Evolutionary conservation across 2,329 filamentous ascomycete genomes (phyloP), one percentile per base, ranked within the genome.

Genomic region (Aspergillus sp.): DNA sequence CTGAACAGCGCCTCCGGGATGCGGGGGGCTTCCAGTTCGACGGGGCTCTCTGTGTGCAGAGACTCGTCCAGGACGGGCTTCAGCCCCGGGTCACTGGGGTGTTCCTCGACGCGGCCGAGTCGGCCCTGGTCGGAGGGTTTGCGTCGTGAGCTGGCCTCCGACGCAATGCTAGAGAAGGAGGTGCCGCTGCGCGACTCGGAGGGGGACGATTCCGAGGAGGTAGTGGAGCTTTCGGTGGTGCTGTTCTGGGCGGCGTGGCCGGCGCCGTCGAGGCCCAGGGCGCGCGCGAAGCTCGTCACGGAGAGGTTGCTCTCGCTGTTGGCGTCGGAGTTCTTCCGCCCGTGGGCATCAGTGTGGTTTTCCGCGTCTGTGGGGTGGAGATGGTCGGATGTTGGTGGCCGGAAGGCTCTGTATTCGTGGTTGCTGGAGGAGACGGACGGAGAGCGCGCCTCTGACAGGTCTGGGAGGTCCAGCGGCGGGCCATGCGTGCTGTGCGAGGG

Each of bases 181-280:
- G 85, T 88, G 1, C 80, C 73, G 54, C 81, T 80, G 60, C 83
- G 83, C 1, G 71, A 73, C n/a, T 79, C 78, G 50, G 83, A 87
- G 36, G 78, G 80, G 1, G 77, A 80, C 2, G 86, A 89, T 42
- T 79, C 79, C 16, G 81, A 83, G 0, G 87, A 89, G 0, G 84
- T 85, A 22, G 81, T 79, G 2, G 86, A 90, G 54, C 82, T 80
- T 1, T 84, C 83, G 0, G 82, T 74, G 3, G 26, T 30, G 26
- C 26, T 30, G 26, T 9, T 30, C 7, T 7, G 26, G 26, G 26
- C 8, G 9, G 81, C 79, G 60, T 89, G 85, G 60, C 87, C 86
- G 0, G 83, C 81, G 60, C 87, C 87, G 32, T 81, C 78, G 1
- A 74, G 57, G 22, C 71, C 72, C 10, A 74, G 55, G 2, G 66